Evolutionary conservation across 208 protist genomes (phyloP), one percentile per base, ranked within the genome.

Genomic region (Novymonas esmeraldas): DNA sequence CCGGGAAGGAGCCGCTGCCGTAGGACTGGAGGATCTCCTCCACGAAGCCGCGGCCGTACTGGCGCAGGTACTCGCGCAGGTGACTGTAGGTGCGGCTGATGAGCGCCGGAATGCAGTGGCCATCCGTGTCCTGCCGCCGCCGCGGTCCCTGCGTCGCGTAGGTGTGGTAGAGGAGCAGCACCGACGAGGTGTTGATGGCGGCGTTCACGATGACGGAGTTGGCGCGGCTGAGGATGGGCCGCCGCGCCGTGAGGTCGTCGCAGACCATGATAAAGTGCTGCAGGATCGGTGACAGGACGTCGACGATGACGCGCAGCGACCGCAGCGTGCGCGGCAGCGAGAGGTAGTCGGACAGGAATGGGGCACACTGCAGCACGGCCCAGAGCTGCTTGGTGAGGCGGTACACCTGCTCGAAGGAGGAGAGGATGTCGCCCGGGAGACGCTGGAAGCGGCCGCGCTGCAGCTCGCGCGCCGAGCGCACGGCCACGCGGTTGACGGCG

Each of bases 181-280:
- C 64, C 2, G 79, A 69, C 22, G 88, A 63, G 1, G 82, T 69
- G 63, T 91, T 91, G 24, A 93, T 44, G 22, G 88, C 88, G 34
- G 88, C 78, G 71, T 96, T 96, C 39, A 93, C 59, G n/a, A 91
- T 80, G 38, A 81, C 79, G 14, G 84, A 87, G 68, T 92, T 90
- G 14, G 86, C 91, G 42, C 81, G 82, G 38, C 88, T 90, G 16
- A 96, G 65, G 20, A 86, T 76, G 10, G 82, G 79, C 10, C 91
- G 87, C 22, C 77, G 80, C 4, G 78, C 69, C 28, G 69, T 69
- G 20, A 96, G 76, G 16, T 70, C 66, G 14, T 85, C 76, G 70
- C 84, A 92, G 20, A 81, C 84, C 28, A 96, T 74, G n/a, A 93
- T 51, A 70, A 93, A 93, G 71, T 96, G 91, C 69, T 96, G 91